Evolutionary conservation across 1,284 basidiomycete species (phyloP).

Genomic region (Sanghuangporus baumii): DNA sequence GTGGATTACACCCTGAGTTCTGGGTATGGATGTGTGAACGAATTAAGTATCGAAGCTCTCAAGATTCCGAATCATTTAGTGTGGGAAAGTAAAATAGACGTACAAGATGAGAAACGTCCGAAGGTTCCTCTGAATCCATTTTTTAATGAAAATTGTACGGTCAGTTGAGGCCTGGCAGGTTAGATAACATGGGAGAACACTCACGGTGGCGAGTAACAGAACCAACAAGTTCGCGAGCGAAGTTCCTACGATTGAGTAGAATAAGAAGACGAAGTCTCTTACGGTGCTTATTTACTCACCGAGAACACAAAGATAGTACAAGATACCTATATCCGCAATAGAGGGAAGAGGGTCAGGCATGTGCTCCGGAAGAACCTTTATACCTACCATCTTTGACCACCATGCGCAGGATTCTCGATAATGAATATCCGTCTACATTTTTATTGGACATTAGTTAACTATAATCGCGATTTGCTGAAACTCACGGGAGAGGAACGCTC

Average conservation of each 20-base stretch:
- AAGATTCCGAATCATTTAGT: background rate
- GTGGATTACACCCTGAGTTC: slow-evolving; percentile 12
- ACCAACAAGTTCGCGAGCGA: slow-evolving; percentile 4
- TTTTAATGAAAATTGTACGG: background rate
- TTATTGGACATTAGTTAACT: background rate
- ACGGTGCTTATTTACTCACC: background rate
- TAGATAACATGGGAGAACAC: background rate
- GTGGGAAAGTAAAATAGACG: background rate
- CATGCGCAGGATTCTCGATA: background rate
- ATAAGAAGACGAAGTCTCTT: background rate
- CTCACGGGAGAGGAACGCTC: slow-evolving; percentile 3
- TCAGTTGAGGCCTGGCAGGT: too few relatives aligned
- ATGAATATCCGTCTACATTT: background rate
- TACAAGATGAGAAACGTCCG: slow-evolving; percentile 9
- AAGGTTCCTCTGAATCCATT: background rate
- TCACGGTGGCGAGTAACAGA: slow-evolving; percentile 7
- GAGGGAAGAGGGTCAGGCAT: background rate
- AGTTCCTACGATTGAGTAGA: background rate
- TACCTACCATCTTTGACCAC: slow-evolving; percentile 9
- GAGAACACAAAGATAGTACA: slow-evolving; percentile 11
- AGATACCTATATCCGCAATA: background rate
- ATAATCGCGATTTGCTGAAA: background rate
- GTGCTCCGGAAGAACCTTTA: background rate
- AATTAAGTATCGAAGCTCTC: background rate
- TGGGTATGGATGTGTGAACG: background rate